Evolutionary conservation across 345 rosid genomes (phyloP).

Genomic region (Microcos paniculata): DNA sequence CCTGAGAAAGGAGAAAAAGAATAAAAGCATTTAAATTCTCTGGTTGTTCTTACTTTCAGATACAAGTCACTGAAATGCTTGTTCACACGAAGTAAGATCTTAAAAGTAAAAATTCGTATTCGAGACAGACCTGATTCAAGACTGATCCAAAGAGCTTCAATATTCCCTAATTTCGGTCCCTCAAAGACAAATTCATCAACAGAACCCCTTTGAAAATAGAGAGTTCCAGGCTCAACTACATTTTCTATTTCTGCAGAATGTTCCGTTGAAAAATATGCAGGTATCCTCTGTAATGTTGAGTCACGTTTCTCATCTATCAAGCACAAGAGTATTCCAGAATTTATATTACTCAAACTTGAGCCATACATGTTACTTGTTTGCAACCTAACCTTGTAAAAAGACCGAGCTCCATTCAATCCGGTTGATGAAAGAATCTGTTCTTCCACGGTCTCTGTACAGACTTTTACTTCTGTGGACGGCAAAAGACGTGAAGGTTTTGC

Average conservation of each 20-base stretch:
- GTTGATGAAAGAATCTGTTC: slow-evolving; percentile 25
- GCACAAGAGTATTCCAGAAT: slow-evolving; percentile 66
- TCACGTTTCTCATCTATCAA: slow-evolving; percentile 67
- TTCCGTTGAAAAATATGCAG: slow-evolving; percentile 35
- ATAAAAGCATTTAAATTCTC: not conserved
- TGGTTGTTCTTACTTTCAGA: not conserved
- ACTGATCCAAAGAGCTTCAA: slow-evolving; percentile 81
- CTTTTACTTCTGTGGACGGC: slow-evolving; percentile 51
- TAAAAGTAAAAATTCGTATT: not conserved
- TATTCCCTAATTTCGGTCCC: slow-evolving; percentile 52
- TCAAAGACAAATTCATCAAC: slow-evolving; percentile 65
- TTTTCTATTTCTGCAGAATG: slow-evolving; percentile 30
- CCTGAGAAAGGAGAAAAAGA: slow-evolving; percentile 48
- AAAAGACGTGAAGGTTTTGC: slow-evolving; percentile 67
- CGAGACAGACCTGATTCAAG: slow-evolving; percentile 69
- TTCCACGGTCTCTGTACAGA: slow-evolving; percentile 26
- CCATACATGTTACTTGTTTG: slow-evolving; percentile 67
- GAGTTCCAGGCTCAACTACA: slow-evolving; percentile 26
- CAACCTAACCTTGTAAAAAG: slow-evolving; percentile 61
- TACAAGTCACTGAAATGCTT: not conserved
- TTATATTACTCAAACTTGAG: slow-evolving; percentile 58
- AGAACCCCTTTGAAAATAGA: slow-evolving; percentile 73
- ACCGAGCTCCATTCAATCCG: slow-evolving; percentile 27
- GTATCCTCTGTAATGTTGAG: slow-evolving; percentile 67
- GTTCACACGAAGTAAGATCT: not conserved